Conservation (phyloP, 202 grass and related monocot genomes). For the Setaria italica region DNA sequence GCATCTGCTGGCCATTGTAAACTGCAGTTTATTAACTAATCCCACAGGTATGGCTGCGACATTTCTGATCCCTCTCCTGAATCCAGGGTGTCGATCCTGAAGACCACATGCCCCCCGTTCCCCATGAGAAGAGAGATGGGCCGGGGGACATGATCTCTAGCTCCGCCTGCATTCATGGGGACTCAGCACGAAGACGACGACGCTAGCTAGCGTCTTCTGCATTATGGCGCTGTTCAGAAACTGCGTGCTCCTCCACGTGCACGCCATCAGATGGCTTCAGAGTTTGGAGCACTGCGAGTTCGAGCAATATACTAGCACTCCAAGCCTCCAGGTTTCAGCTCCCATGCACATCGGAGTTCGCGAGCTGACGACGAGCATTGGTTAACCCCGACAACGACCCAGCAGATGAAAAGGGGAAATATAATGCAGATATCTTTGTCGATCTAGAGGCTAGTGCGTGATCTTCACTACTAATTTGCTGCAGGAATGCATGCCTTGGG, state of each 20-base stretch:
- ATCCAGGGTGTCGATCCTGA: constrained; percentile 15
- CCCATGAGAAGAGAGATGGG: not conserved
- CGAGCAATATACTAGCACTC: constrained; percentile 30
- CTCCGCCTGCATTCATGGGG: constrained; percentile 13
- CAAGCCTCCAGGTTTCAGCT: not conserved
- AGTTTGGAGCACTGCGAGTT: constrained; percentile 60
- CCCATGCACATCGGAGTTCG: constrained; percentile 15
- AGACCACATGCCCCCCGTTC: constrained; percentile 32
- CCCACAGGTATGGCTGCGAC: not conserved
- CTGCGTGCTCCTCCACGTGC: constrained; percentile 47
- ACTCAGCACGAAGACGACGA: constrained; percentile 31
- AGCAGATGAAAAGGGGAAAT: not conserved
- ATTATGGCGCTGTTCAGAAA: not conserved
- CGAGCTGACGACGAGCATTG: not conserved
- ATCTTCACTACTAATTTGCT: not conserved
- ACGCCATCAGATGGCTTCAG: constrained; percentile 32
- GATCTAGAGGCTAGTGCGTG: not conserved
- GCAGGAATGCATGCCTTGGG: too few relatives aligned
- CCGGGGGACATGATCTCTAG: not conserved
- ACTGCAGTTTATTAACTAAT: not conserved
- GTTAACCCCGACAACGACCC: not conserved
- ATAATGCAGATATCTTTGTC: not conserved
- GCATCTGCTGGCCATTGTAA: not conserved
- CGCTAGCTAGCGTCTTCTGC: not conserved
- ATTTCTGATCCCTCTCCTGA: not conserved